Evolutionary conservation across 1,284 basidiomycete species (phyloP).

Genomic region (Coniferiporia sulphurascens): DNA sequence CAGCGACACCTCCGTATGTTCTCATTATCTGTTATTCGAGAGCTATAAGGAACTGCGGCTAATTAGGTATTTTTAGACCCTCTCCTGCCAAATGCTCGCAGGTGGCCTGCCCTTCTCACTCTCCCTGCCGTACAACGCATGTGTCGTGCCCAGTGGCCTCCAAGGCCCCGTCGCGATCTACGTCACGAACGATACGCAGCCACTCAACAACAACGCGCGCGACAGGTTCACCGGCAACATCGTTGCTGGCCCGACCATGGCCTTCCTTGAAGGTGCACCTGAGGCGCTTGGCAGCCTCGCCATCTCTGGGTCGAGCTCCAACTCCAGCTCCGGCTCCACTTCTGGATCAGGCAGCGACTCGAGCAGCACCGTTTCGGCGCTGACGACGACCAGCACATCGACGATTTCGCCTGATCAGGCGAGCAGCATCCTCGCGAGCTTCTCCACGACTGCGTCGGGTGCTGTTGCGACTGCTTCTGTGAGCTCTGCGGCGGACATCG

Average conservation of each 20-base stretch:
- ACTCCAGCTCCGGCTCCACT: slow-evolving; percentile 16
- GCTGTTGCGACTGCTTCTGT: slow-evolving; percentile 16
- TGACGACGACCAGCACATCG: slow-evolving; percentile 18
- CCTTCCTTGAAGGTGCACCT: slow-evolving; percentile 58
- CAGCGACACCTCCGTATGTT: slow-evolving; percentile 39
- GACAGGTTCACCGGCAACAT: slow-evolving; percentile 55
- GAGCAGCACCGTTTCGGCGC: slow-evolving; percentile 7
- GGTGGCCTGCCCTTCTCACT: slow-evolving; percentile 57
- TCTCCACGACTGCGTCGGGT: slow-evolving; percentile 12
- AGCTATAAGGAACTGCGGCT: neutral
- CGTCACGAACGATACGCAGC: slow-evolving; percentile 59
- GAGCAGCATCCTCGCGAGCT: slow-evolving; percentile 39
- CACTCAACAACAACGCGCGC: slow-evolving; percentile 58
- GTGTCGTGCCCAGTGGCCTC: slow-evolving; percentile 57
- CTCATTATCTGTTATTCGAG: neutral
- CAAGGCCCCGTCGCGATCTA: slow-evolving; percentile 71
- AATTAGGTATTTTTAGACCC: slow-evolving; percentile 25
- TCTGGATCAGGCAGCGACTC: neutral
- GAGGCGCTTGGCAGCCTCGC: slow-evolving; percentile 47
- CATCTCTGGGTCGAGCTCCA: slow-evolving; percentile 26
- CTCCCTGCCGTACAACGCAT: slow-evolving; percentile 52
- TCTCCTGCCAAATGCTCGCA: slow-evolving; percentile 74
- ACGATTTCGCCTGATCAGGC: slow-evolving; percentile 46
- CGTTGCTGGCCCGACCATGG: slow-evolving; percentile 67
- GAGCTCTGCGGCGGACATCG: slow-evolving; percentile 19